A percentile compares a stretch with the other conserved stretches of the same genome.
Evolutionary conservation across 768 basidiomycete genomes (phyloP).

Genomic region (Phaeotremella fagi): DNA sequence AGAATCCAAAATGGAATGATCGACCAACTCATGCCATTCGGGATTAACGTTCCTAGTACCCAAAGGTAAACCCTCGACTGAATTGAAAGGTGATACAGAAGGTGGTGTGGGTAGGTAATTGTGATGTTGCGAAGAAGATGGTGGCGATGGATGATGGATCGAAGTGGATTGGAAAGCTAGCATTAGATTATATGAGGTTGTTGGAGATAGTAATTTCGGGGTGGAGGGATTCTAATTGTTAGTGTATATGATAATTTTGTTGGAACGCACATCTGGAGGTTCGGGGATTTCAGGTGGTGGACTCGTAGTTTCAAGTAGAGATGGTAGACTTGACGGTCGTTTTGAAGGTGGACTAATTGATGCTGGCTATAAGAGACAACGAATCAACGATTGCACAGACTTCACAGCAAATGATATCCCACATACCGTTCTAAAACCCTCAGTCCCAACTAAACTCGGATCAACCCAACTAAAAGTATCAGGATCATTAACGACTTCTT

Average conservation of each 20-base stretch:
- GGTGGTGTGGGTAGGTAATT: constrained; percentile 7
- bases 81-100: not conserved
- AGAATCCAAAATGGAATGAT: constrained; percentile 17
- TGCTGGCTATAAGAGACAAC: too few species aligned
- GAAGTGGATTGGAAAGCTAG: constrained; percentile 30
- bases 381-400: not conserved
- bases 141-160: constrained; percentile 5
- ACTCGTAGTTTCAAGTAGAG: not conserved
- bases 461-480: constrained; percentile 40
- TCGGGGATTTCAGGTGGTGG: constrained; percentile 4
- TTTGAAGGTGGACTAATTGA: too few species aligned
- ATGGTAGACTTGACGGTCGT: not conserved
- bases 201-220: constrained; percentile 14
- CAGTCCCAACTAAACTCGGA: constrained; percentile 30
- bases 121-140: constrained; percentile 1
- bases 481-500: constrained; percentile 15
- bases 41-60: constrained; percentile 20
- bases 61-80: not conserved
- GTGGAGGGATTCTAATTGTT: not conserved
- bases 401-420: not conserved
- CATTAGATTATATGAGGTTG: constrained; percentile 33
- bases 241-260: not conserved
- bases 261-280: constrained; percentile 7
- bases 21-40: constrained; percentile 44
- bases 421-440: constrained; percentile 5